Conservation (phyloP, 176 grass and related monocot genomes). For the Oryza longistaminata region DNA sequence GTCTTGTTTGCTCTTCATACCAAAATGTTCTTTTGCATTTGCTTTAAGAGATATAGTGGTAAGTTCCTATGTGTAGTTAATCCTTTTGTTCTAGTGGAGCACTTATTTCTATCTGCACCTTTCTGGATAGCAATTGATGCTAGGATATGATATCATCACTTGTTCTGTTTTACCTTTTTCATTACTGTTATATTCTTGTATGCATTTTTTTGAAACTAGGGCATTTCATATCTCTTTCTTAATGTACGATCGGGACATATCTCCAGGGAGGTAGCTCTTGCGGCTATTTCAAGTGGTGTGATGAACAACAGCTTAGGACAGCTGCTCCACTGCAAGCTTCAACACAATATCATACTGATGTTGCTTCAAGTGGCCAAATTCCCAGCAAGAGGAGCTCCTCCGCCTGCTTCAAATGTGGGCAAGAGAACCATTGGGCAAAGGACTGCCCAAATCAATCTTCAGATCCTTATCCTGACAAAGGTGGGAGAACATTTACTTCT, state of each 20-base stretch:
- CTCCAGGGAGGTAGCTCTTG: conserved; percentile 59
- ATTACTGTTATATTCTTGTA: conserved; percentile 29
- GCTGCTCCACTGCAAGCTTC: conserved; percentile 41
- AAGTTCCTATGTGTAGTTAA: conserved; percentile 26
- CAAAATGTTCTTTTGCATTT: not conserved
- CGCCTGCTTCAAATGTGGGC: conserved; percentile 76
- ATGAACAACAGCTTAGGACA: conserved; percentile 38
- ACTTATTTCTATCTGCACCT: conserved; percentile 31
- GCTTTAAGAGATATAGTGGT: not conserved
- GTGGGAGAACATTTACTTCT: conserved; percentile 41
- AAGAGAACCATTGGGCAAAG: conserved; percentile 75
- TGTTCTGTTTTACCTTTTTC: conserved; percentile 11
- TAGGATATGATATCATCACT: conserved; percentile 38
- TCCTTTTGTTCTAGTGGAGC: conserved; percentile 44
- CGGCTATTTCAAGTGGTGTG: conserved; percentile 77
- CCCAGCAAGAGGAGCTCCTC: conserved; percentile 44
- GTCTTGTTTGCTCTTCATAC: conserved; percentile 4
- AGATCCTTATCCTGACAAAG: conserved; percentile 47
- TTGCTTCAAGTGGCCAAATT: conserved; percentile 38
- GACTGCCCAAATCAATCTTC: conserved; percentile 70
- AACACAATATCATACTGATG: conserved; percentile 22
- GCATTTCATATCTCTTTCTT: conserved; percentile 25
- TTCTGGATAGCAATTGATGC: conserved; percentile 39
- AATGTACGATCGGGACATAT: conserved; percentile 25
- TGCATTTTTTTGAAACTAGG: conserved; percentile 11